Conservation (phyloP, 805 yeast genomes). For the Metschnikowia rubicola region DNA sequence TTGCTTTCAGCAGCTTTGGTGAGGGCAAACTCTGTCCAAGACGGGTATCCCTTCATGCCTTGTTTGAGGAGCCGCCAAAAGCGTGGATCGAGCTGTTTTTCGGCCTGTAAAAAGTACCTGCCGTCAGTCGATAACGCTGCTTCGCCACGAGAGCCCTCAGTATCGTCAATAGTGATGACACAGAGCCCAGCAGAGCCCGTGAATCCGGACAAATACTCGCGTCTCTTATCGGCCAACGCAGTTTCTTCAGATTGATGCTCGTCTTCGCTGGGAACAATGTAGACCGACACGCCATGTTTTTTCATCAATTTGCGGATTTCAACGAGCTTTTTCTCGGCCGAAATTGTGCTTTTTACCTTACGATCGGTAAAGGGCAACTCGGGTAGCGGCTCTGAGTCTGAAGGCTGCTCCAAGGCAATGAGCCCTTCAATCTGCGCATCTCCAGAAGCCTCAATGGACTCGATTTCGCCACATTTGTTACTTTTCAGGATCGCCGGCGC, state of each 20-base stretch:
- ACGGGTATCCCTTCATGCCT: slow-evolving; percentile 63
- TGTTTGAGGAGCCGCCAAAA: slow-evolving; percentile 77
- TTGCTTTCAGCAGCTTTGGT: slow-evolving; percentile 53
- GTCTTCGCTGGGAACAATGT: slow-evolving; percentile 20
- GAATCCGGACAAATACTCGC: slow-evolving; percentile 19
- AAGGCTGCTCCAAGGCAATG: slow-evolving; percentile 15
- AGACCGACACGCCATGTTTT: slow-evolving; percentile 14
- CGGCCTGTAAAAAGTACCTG: slow-evolving; percentile 89
- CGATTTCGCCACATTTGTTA: not conserved
- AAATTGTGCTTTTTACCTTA: slow-evolving; percentile 1
- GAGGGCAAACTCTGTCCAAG: slow-evolving; percentile 75
- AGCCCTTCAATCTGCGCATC: slow-evolving; percentile 4
- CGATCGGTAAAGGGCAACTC: slow-evolving; percentile 23
- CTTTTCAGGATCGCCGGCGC: slow-evolving; percentile 11
- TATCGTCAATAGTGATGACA: slow-evolving; percentile 28
- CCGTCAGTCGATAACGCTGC: slow-evolving; percentile 93
- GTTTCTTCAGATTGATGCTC: slow-evolving; percentile 21
- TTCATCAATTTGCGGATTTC: slow-evolving; percentile 15
- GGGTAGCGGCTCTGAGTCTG: slow-evolving; percentile 22
- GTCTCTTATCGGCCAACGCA: slow-evolving; percentile 17
- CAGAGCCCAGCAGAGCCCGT: slow-evolving; percentile 20
- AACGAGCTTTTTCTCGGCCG: slow-evolving; percentile 9
- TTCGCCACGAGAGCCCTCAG: slow-evolving; percentile 48
- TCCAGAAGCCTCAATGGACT: not conserved
- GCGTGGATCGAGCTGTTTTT: slow-evolving; percentile 68